phyloP scores from a whole-genome alignment of 1,284 basidiomycete species.

The Ustilago nuda region DNA sequence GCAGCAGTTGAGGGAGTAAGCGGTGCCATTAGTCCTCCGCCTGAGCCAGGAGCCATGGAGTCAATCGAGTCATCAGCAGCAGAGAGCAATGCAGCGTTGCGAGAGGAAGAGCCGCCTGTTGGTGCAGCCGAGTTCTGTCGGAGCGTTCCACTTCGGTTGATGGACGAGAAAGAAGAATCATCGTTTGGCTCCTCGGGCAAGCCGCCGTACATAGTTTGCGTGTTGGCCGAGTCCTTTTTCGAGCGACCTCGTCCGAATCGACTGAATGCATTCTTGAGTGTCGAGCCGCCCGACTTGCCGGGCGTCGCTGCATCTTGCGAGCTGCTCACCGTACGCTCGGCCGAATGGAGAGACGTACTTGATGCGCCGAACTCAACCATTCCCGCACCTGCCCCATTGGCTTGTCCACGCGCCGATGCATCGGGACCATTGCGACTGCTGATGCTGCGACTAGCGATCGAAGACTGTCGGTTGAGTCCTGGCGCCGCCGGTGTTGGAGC shows the following conservation, averaged over 20 bases:
- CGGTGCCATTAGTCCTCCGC: slow-evolving; percentile 56
- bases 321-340: slow-evolving; percentile 35
- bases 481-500: not conserved
- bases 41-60: slow-evolving; percentile 33
- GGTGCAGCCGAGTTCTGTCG: slow-evolving; percentile 35
- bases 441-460: slow-evolving; percentile 47
- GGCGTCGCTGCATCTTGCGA: slow-evolving; percentile 27
- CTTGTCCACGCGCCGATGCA: slow-evolving; percentile 19
- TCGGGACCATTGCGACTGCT: slow-evolving; percentile 39
- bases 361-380: slow-evolving; percentile 56
- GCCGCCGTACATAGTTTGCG: slow-evolving; percentile 50
- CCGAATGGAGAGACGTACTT: slow-evolving; percentile 50
- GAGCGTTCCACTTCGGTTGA: slow-evolving; percentile 31
- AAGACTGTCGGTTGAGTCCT: slow-evolving; percentile 27
- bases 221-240: slow-evolving; percentile 51
- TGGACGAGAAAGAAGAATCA: slow-evolving; percentile 44
- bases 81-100: slow-evolving; percentile 14
- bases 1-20: slow-evolving; percentile 42
- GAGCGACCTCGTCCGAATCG: slow-evolving; percentile 53
- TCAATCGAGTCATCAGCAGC: slow-evolving; percentile 46
- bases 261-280: slow-evolving; percentile 58
- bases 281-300: slow-evolving; percentile 49
- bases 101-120: slow-evolving; percentile 19
- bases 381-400: slow-evolving; percentile 38
- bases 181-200: slow-evolving; percentile 39